phyloP scores from a whole-genome alignment of 768 basidiomycete species.

The Inosperma sp. region DNA sequence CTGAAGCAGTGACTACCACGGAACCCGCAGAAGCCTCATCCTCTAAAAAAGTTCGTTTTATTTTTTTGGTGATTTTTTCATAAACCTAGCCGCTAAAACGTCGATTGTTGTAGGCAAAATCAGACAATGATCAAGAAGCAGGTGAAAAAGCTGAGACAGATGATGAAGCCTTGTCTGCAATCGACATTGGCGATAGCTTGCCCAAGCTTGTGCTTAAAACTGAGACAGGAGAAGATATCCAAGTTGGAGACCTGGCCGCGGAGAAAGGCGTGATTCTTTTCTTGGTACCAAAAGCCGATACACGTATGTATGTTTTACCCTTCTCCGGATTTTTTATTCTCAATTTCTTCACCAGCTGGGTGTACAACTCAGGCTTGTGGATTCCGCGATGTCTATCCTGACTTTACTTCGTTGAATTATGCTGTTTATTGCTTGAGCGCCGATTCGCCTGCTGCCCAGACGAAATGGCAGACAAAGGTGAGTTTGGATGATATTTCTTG shows the following conservation, averaged over 20 bases:
- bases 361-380: constrained; percentile 93
- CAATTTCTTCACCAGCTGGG: constrained; percentile 48
- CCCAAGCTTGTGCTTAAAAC: constrained; percentile 77
- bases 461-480: constrained; percentile 85
- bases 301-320: constrained; percentile 45
- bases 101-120: background rate
- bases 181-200: constrained; percentile 72
- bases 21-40: constrained; percentile 31
- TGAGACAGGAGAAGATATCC: constrained; percentile 77
- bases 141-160: constrained; percentile 19
- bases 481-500: constrained; percentile 14
- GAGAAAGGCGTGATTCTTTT: constrained; percentile 80
- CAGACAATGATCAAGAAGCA: constrained; percentile 10
- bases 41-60: constrained; percentile 36
- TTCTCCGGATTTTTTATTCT: no score
- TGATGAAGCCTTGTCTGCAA: constrained; percentile 29
- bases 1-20: constrained; percentile 31
- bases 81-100: background rate
- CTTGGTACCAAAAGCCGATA: constrained; percentile 81
- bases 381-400: constrained; percentile 78
- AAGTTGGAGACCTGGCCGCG: constrained; percentile 55
- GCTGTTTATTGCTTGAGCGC: constrained; percentile 82
- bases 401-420: constrained; percentile 66
- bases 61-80: constrained; percentile 5
- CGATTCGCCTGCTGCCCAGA: constrained; percentile 69